Conservation (phyloP, 2,329 filamentous ascomycete species). For the Sporothrix sp. region DNA sequence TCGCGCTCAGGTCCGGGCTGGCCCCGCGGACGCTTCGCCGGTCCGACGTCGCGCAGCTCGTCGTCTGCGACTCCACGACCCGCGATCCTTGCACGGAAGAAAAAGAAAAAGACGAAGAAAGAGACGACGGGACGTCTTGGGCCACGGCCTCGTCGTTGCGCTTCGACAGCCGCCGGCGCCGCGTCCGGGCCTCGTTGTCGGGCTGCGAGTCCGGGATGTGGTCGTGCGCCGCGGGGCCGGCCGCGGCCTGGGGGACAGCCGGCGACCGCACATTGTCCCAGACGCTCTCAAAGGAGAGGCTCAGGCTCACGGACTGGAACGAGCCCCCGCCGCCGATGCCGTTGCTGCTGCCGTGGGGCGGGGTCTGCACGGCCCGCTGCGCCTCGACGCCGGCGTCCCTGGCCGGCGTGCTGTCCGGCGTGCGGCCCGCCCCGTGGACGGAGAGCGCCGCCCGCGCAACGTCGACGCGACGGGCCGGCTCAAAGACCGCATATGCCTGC, state of each 20-base stretch:
- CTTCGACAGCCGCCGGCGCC: background rate
- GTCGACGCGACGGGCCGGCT: slow-evolving; percentile 20
- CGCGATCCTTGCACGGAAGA: background rate
- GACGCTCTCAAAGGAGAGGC: slow-evolving; percentile 25
- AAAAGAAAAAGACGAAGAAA: too few relatives aligned
- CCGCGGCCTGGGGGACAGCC: background rate
- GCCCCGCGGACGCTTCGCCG: background rate
- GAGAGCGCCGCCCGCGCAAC: background rate
- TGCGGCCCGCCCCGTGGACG: too few relatives aligned
- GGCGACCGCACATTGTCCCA: slow-evolving; percentile 24
- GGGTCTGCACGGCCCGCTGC: too few relatives aligned
- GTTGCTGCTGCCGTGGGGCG: background rate
- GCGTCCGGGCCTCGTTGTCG: slow-evolving; percentile 15
- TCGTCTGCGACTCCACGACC: background rate
- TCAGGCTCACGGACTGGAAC: slow-evolving; percentile 18
- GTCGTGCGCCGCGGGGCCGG: background rate
- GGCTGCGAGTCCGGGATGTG: slow-evolving; percentile 47
- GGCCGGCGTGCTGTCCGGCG: background rate
- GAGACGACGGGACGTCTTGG: too few relatives aligned
- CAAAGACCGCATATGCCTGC: slow-evolving; percentile 41
- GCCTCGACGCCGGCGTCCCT: too few relatives aligned
- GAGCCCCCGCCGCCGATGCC: background rate
- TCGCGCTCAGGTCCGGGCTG: slow-evolving; percentile 7
- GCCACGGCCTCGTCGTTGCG: background rate
- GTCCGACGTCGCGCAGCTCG: background rate